Conservation (phyloP, 805 yeast genomes). For the Priceomyces fermenticarens region DNA sequence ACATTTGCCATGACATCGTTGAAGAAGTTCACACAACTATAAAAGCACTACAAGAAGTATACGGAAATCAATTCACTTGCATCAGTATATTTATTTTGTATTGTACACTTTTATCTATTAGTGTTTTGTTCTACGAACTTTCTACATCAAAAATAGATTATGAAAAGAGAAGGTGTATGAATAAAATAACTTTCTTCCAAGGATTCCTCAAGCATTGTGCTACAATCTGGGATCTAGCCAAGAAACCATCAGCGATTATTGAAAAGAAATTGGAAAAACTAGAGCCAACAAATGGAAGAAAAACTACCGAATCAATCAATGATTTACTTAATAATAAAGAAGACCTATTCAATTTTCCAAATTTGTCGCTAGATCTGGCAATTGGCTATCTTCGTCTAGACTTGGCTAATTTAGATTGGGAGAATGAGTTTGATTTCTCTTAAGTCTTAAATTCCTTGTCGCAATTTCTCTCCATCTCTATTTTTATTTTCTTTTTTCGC, state of each 20-base stretch:
- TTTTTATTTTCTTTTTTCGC: too few species aligned
- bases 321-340: not conserved
- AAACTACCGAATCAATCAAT: not conserved
- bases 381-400: slow-evolving; percentile 2
- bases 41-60: too few species aligned
- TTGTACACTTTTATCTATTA: too few species aligned
- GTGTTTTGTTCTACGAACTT: slow-evolving; percentile 7
- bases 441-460: too few species aligned
- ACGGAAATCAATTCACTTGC: too few species aligned
- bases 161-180: slow-evolving; percentile 1
- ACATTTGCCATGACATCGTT: too few species aligned
- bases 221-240: slow-evolving; percentile 8
- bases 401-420: slow-evolving; percentile 3
- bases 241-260: slow-evolving; percentile 6
- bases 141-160: slow-evolving; percentile 1
- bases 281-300: not conserved
- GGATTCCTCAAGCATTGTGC: slow-evolving; percentile 7
- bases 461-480: too few species aligned
- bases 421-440: not conserved
- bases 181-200: slow-evolving; percentile 4
- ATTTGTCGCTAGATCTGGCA: not conserved
- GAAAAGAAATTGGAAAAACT: slow-evolving; percentile 6
- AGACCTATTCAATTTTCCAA: not conserved
- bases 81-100: too few species aligned
- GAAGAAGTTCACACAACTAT: too few species aligned